Evolutionary conservation across 2,329 filamentous ascomycete species (phyloP).

Genomic region (Cryphonectria naterciae): DNA sequence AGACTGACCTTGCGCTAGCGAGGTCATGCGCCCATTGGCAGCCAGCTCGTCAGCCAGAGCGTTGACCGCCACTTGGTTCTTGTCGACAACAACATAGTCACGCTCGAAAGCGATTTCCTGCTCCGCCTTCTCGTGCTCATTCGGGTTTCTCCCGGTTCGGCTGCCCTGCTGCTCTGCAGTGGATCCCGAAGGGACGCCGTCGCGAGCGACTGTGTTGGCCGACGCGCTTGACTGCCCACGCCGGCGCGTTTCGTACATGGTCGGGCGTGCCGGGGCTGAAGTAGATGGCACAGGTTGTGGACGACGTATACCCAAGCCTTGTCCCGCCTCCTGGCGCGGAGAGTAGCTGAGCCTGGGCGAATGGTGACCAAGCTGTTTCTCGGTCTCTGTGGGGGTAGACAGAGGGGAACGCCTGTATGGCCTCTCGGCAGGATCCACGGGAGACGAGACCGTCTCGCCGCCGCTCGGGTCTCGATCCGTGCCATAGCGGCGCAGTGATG

Average conservation of each 20-base stretch:
- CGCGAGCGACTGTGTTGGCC: constrained; percentile 40
- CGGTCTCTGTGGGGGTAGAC: constrained; percentile 46
- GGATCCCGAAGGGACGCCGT: constrained; percentile 37
- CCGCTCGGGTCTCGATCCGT: constrained; percentile 43
- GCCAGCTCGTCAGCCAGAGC: constrained; percentile 95
- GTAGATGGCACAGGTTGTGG: constrained; percentile 51
- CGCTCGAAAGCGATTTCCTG: constrained; percentile 90
- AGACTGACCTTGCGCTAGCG: constrained; percentile 50
- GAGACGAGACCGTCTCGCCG: constrained; percentile 43
- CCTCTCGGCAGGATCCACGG: constrained; percentile 50
- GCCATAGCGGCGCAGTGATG: constrained; percentile 47
- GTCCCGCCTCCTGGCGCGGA: constrained; percentile 50
- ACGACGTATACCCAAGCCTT: constrained; percentile 58
- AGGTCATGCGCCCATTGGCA: constrained; percentile 71
- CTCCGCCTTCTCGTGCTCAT: constrained; percentile 71
- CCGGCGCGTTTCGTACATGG: constrained; percentile 42
- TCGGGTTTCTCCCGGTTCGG: constrained; percentile 26
- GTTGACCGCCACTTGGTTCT: constrained; percentile 93
- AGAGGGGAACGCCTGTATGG: constrained; percentile 48
- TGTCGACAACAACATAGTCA: constrained; percentile 95
- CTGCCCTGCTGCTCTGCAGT: constrained; percentile 16
- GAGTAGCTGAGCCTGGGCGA: constrained; percentile 46
- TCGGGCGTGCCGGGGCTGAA: constrained; percentile 52
- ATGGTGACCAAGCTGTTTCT: constrained; percentile 35
- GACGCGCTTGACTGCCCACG: constrained; percentile 48